Percentiles rank a stretch among this genome's conserved stretches.
Conservation (phyloP, 2,329 filamentous ascomycete species). For the Apiospora malaysiana region DNA sequence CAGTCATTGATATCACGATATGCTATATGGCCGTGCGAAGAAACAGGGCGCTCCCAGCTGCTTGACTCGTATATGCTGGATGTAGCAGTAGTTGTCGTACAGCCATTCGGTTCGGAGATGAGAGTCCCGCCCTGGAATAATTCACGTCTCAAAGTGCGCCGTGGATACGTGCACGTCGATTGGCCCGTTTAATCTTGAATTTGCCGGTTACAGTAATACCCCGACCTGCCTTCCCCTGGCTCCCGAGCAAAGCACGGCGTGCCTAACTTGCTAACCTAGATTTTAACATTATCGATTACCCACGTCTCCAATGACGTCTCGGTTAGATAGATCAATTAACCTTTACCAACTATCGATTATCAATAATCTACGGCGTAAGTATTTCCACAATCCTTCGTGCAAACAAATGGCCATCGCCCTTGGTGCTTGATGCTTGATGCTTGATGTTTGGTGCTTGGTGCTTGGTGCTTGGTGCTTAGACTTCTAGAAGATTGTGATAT, state of each 20-base stretch:
- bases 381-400: not conserved
- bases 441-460: not conserved
- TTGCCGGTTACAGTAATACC: constrained; percentile 9
- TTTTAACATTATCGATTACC: not conserved
- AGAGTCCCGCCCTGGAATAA: not conserved
- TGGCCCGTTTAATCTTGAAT: constrained; percentile 11
- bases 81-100: not conserved
- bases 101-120: constrained; percentile 12
- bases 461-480: too few species aligned
- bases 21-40: not conserved
- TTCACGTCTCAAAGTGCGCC: not conserved
- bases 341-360: too few species aligned
- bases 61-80: not conserved
- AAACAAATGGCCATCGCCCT: not conserved
- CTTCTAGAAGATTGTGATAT: not conserved
- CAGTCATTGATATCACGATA: not conserved
- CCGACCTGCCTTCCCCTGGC: constrained; percentile 1
- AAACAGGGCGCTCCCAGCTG: not conserved
- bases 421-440: not conserved
- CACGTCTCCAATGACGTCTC: constrained; percentile 11
- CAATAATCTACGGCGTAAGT: too few species aligned
- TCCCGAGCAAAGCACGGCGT: not conserved
- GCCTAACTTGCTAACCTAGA: too few species aligned
- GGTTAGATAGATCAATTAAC: not conserved
- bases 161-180: not conserved